Evolutionary conservation across 129 eudicot species (phyloP), one percentile per base, ranked within the genome.

Genomic region (Tanacetum coccineum): DNA sequence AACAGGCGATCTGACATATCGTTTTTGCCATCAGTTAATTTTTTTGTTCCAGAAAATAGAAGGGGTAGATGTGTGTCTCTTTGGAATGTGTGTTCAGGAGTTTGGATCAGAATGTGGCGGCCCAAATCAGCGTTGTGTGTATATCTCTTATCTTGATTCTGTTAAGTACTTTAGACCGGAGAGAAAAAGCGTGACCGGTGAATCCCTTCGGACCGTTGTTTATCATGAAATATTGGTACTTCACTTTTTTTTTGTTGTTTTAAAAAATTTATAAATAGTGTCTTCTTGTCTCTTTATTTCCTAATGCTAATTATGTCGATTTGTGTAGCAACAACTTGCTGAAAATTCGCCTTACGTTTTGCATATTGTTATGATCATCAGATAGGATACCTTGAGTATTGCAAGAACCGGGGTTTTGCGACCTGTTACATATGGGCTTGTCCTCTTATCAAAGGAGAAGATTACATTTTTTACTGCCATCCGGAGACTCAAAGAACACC

Each of bases 341-440:
- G 42, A 36, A 36, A 36, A 36, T 7, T 1, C 2, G 42, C 42
- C 42, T 36, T 36, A 36, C 6, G 42, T 36, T 36, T 36, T 36
- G 42, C 42, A 36, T 36, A 7, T n/a, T 36, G 42, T 36, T 36
- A 36, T 75, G 25, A 20, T 61, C 11, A 51, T 75, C 85, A 91
- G 97, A 82, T 82, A 70, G 98, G 96, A 64, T 91, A 91, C 77
- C 94, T 91, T 18, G 98, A 87, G 53, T 88, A 91, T 57, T 91
- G 98, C 91, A 91, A 85, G 82, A 84, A 68, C 60, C 76, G 85
- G 39, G 98, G 98, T 44, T 91, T 85, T 64, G 78, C 84, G 53
- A 81, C 87, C 59, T 85, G 98, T 81, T 88, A 91, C 75, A 77
- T 91, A 67, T 91, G 98, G 98, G 98, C 95, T 32, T 91, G 96